Base-by-base conservation (phyloP, 805 yeast species). In the Yarrowia sp. region DNA sequence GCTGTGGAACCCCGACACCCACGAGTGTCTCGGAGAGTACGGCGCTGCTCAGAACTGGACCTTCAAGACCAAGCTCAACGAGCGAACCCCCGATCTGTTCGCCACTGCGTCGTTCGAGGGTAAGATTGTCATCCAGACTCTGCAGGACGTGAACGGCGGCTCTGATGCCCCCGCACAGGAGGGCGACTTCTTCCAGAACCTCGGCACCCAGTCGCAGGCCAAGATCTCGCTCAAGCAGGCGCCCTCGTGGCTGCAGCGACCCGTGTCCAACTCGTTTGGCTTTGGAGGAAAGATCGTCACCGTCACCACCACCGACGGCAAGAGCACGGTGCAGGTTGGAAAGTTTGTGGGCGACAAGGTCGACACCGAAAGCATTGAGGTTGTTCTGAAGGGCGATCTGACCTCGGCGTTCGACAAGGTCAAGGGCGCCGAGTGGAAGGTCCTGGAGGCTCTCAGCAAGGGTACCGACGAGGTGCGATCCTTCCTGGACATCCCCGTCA, bases 41-140 rank as follows among this genome's bases (percentile, higher is more conserved):
- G 98, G 98, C 67, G 86, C 96, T 12, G 86, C 96, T 43, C 90
- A 96, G 45, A 93, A 92, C 78, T 95, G 99, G 99, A 88, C 91
- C 14, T 95, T 92, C 80, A 87, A 91, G 79, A 85, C 97, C 12
- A 85, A 85, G 73, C 95, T 93, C 82, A 96, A 97, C 70, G 97
- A 97, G 50, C 78, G 82, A 32, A 85, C 90, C 38, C 99, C 99
- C 2, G 97, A 94, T 71, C 79, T 91, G 64, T 90, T 95, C 81
- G 81, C 81, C 2, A 70, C 77, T 8, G 77, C 80, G 26, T 89
- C 97, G 5, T 90, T 90, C 73, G 97, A 92, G 77, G 93, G 95
- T 71, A 90, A 87, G 77, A 83, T 94, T 69, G 79, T 85, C 67
- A 83, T 94, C 45, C 97, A 93, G 79, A 85, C 97, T 26, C 81